A percentile compares a stretch with the other conserved stretches of the same genome.
phyloP scores from a whole-genome alignment of 805 yeast species.

The Lipomyces yamadae region DNA sequence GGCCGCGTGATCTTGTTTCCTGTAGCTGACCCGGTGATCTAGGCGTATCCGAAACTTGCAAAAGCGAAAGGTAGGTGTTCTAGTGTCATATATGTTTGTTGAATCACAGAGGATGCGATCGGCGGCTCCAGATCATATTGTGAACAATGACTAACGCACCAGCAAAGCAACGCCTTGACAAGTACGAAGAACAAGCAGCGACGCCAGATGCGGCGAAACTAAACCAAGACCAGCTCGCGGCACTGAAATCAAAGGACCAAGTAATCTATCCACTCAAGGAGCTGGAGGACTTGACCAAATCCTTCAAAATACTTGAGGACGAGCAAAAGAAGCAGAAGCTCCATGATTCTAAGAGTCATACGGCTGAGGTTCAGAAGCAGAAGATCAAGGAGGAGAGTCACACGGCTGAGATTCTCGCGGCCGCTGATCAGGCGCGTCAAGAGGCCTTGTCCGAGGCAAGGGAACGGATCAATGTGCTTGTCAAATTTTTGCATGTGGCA shows the following conservation, averaged over 20 bases:
- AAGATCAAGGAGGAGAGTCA: slow-evolving; percentile 23
- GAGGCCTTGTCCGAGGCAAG: slow-evolving; percentile 35
- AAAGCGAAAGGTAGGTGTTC: slow-evolving; percentile 43
- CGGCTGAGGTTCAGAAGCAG: slow-evolving; percentile 29
- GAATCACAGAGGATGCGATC: neutral
- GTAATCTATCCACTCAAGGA: slow-evolving; percentile 48
- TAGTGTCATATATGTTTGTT: neutral
- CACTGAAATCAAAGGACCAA: slow-evolving; percentile 43
- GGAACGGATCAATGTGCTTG: slow-evolving; percentile 37
- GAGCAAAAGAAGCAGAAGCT: slow-evolving; percentile 28
- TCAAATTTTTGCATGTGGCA: slow-evolving; percentile 45
- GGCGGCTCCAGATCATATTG: neutral
- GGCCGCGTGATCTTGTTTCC: neutral
- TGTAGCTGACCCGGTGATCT: neutral
- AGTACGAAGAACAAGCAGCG: slow-evolving; percentile 44
- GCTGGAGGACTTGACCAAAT: slow-evolving; percentile 41
- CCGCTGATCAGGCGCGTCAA: slow-evolving; percentile 21
- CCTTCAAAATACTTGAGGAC: slow-evolving; percentile 38
- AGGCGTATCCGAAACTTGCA: slow-evolving; percentile 47
- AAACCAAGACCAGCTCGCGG: slow-evolving; percentile 47
- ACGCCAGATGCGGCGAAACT: slow-evolving; percentile 40
- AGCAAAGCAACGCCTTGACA: slow-evolving; percentile 42
- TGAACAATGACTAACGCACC: neutral
- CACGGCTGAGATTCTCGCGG: slow-evolving; percentile 25
- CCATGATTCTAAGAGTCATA: slow-evolving; percentile 27